phyloP scores from a whole-genome alignment of 306 rosid species.

The Fagus crenata region DNA sequence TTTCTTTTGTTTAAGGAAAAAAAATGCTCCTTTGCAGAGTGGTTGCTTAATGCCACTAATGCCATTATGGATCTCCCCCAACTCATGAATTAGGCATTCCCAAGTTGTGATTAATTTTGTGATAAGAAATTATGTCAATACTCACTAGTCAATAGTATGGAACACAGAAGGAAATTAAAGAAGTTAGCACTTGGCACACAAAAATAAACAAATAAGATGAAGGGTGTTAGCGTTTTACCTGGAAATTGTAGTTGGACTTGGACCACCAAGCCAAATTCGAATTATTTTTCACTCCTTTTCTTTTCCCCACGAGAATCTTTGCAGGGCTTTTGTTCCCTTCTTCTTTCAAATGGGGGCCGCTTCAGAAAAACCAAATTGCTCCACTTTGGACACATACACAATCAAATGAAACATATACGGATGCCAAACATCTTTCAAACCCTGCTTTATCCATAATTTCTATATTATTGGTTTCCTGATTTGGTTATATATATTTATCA shows the following conservation, averaged over 20 bases:
- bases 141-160: too few species aligned
- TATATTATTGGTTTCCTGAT: slow-evolving; percentile 57
- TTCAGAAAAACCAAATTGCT: slow-evolving; percentile 38
- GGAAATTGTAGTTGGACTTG: slow-evolving; percentile 52
- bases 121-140: too few species aligned
- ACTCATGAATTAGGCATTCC: too few species aligned
- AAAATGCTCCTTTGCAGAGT: too few species aligned
- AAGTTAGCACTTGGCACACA: neutral
- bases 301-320: slow-evolving; percentile 56
- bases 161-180: too few species aligned
- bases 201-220: neutral
- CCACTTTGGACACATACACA: slow-evolving; percentile 34
- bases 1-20: too few species aligned
- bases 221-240: slow-evolving; percentile 45
- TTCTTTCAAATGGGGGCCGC: slow-evolving; percentile 29
- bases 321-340: slow-evolving; percentile 45
- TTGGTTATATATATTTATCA: slow-evolving; percentile 43
- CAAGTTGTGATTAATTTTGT: too few species aligned
- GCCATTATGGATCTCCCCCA: too few species aligned
- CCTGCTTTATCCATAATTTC: slow-evolving; percentile 32
- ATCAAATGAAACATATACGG: slow-evolving; percentile 28
- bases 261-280: slow-evolving; percentile 42
- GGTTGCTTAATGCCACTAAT: too few species aligned
- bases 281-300: slow-evolving; percentile 21
- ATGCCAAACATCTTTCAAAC: slow-evolving; percentile 37